Evolutionary conservation across 2,329 filamentous ascomycete genomes (phyloP), one percentile per base, ranked within the genome.

Genomic region (Fusarium sp.): DNA sequence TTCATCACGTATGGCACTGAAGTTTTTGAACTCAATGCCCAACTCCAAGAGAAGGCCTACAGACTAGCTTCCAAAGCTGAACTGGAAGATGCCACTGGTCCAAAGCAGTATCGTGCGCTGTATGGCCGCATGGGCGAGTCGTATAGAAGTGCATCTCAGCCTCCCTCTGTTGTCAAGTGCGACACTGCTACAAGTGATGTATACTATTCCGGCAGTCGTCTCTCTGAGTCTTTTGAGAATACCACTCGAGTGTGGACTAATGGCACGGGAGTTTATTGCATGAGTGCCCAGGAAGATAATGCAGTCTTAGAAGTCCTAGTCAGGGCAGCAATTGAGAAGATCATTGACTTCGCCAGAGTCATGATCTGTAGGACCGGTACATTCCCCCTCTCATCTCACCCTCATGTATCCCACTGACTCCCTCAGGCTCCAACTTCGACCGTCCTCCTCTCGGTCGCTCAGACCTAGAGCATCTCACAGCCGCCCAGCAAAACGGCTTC

Each of bases 271-370:
- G 78, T 84, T 8, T 93, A 93, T 80, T 93, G 91, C 81, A 88
- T 90, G 79, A 91, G 86, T 3, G 90, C 90, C 0, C 91, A 93
- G 77, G 91, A 93, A 78, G 91, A 93, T 76, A 92, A 90, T 72
- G 91, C 90, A 1, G 87, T 86, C 1, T 84, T 93, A 2, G 90
- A 91, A 72, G 90, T 87, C 8, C 80, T 93, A 29, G 78, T 92
- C 22, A 86, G 91, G 15, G 85, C 85, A 3, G 86, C 88, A 0
- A 79, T 86, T 24, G 82, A 83, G 67, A 84, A 86, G 4, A 74
- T 88, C 7, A 86, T 90, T 6, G 91, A 93, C 76, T 93, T 91
- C 78, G 78, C 82, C 8, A 85, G 91, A 5, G 85, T 91, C 67
- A 90, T 93, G 58, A 79, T 93, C 62, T 88, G 93, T 85, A 85